Evolutionary conservation across 2,329 filamentous ascomycete species (phyloP), one percentile per base, ranked within the genome.

Genomic region (Aspergillus hiratsukae): DNA sequence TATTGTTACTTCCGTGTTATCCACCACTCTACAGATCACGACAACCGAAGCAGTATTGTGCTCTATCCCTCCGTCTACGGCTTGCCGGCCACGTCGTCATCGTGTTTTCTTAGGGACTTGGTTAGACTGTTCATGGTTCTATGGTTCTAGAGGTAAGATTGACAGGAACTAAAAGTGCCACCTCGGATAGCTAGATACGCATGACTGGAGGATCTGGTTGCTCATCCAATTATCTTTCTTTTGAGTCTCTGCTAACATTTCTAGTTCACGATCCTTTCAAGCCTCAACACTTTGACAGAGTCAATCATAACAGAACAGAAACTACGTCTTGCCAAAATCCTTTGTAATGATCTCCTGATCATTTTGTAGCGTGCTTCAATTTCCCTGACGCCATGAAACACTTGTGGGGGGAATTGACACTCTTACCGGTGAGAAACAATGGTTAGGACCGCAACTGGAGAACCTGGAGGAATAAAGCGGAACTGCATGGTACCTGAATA

Each of bases 341-440:
- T 14, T 6, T 4, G 29, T 14, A 17, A 43, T n/a, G 40, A 21
- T 43, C 10, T 21, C 8, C 19, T 3, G 11, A 14, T 48, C 27
- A 23, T 45, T 48, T 48, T 59, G 31, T 37, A 37, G 5, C 31
- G 14, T 54, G 53, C 25, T 35, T 48, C 48, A 54, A 54, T 54
- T 56, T 52, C 56, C 50, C 64, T 70, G 68, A 70, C 67, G 66
- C 60, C 61, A 63, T 61, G 63, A 63, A 61, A 62, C 61, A 31
- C 35, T 50, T 55, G 60, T 61, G 61, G 54, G 62, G 62, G 54
- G 35, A 50, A 43, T 52, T 52, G 52, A 48, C 50, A 46, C 29
- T 43, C 53, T 61, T 50, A 57, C 62, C 62, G 62, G 62, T 64
- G 48, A 50, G 48, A 50, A 50, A 50, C 48, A 50, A 50, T 21